Conservation (phyloP, 192 early-diverging fungal genomes). For the Paraglomus occultum region DNA sequence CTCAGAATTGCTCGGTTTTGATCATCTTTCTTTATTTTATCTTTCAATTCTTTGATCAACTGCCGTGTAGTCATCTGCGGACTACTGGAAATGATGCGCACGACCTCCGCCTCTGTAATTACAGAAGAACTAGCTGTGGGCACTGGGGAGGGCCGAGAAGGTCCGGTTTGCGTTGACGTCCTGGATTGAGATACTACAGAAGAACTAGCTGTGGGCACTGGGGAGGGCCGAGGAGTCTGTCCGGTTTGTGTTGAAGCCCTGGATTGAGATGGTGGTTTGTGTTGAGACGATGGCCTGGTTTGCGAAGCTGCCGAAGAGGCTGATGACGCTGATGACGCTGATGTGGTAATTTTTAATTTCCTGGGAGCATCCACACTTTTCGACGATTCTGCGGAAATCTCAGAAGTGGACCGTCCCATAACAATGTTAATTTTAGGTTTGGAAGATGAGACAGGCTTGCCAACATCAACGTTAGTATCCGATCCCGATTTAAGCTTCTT, state of each 20-base stretch:
- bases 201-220: slow-evolving; percentile 18
- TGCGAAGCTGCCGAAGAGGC: not conserved
- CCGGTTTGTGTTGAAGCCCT: not conserved
- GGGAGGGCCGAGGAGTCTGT: not conserved
- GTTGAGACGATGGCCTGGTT: not conserved
- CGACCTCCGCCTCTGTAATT: slow-evolving; percentile 69
- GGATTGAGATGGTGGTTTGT: not conserved
- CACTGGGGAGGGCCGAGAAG: not conserved
- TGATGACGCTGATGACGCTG: slow-evolving; percentile 6
- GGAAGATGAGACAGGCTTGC: slow-evolving; percentile 38
- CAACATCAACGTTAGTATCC: slow-evolving; percentile 40
- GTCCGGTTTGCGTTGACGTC: slow-evolving; percentile 1
- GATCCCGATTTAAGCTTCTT: not conserved
- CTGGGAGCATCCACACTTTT: not conserved
- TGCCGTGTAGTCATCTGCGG: slow-evolving; percentile 61
- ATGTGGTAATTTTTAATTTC: not conserved
- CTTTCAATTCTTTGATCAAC: slow-evolving; percentile 59
- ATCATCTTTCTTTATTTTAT: slow-evolving; percentile 54
- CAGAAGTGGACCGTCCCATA: too few species aligned
- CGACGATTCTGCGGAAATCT: too few species aligned
- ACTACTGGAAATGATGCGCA: slow-evolving; percentile 53
- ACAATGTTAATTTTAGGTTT: not conserved
- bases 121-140: slow-evolving; percentile 35
- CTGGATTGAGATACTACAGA: slow-evolving; percentile 50
- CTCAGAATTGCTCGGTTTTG: slow-evolving; percentile 48